Conservation (phyloP, 129 eudicot species). For the Solidago caesia region DNA sequence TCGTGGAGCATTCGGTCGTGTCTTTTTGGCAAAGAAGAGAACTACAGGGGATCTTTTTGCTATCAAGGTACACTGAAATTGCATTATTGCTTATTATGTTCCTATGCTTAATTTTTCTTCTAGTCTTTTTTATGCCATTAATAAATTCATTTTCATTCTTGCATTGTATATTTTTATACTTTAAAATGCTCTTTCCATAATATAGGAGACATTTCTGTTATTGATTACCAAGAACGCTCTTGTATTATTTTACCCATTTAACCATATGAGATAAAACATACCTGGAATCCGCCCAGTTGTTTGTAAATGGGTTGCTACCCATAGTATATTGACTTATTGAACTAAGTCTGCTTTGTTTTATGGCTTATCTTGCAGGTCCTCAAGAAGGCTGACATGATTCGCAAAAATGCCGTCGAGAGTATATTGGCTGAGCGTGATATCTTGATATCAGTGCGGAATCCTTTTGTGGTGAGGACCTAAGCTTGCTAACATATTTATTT, state of each 20-base stretch:
- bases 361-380: constrained; percentile 58
- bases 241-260: not conserved
- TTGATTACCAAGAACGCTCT: not conserved
- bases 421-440: constrained; percentile 96
- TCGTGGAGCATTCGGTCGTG: constrained; percentile 98
- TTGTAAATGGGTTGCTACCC: constrained; percentile 1
- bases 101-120: not conserved
- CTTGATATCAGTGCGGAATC: constrained; percentile 91
- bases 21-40: constrained; percentile 91
- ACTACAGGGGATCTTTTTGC: constrained; percentile 98
- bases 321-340: constrained; percentile 1
- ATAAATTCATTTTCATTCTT: constrained; percentile 5
- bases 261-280: constrained; percentile 5
- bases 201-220: not conserved
- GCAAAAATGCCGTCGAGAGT: constrained; percentile 98
- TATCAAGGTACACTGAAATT: constrained; percentile 63
- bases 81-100: constrained; percentile 6
- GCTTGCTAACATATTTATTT: constrained; percentile 19
- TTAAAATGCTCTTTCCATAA: constrained; percentile 8
- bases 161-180: constrained; percentile 11
- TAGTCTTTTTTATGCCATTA: not conserved
- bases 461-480: constrained; percentile 86
- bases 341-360: not conserved
- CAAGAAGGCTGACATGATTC: constrained; percentile 95
- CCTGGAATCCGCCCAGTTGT: not conserved